phyloP scores from a whole-genome alignment of 345 rosid species.

The Sonneratia caseolaris region DNA sequence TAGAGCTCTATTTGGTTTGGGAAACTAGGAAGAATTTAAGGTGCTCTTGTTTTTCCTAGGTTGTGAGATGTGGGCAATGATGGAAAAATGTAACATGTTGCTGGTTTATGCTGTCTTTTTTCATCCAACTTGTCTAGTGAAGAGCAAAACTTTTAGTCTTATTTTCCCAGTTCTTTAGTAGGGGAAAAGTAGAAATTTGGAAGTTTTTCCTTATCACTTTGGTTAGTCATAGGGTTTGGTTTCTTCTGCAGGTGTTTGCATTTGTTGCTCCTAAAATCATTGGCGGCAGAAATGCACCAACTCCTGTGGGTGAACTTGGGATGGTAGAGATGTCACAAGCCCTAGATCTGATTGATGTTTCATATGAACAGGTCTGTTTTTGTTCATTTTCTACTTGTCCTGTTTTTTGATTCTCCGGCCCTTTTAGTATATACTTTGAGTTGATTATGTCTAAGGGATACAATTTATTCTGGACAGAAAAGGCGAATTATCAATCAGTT shows the following conservation, averaged over 20 bases:
- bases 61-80: background rate
- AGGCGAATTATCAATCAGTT: background rate
- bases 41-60: background rate
- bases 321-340: constrained; percentile 99
- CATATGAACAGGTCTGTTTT: constrained; percentile 64
- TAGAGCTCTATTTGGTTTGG: background rate
- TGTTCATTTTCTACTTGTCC: background rate
- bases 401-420: background rate
- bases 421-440: background rate
- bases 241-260: constrained; percentile 59
- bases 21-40: background rate
- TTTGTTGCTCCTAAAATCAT: constrained; percentile 93
- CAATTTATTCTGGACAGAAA: background rate
- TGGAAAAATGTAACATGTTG: background rate
- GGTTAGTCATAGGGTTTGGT: background rate
- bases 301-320: constrained; percentile 97
- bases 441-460: background rate
- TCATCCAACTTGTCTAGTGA: background rate
- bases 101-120: background rate
- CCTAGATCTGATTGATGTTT: constrained; percentile 62
- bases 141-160: background rate
- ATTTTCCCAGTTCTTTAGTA: background rate
- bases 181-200: background rate
- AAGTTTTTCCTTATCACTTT: background rate
- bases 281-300: constrained; percentile 78